phyloP scores from a whole-genome alignment of 106 monocot genomes.

The Gastrodia elata region DNA sequence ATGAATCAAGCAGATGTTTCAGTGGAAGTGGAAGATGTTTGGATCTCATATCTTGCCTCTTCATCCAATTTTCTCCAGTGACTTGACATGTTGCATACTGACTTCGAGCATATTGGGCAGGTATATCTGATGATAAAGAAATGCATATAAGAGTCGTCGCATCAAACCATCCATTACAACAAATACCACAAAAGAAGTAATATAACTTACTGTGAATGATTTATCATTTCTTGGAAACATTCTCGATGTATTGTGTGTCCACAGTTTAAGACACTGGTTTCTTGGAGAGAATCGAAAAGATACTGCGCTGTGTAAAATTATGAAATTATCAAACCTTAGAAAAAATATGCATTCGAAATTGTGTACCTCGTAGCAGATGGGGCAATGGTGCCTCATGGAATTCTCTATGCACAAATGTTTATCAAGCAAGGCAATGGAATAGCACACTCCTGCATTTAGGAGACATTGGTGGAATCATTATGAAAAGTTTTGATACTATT shows the following conservation, averaged over 20 bases:
- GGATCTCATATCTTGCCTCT: conserved; percentile 33
- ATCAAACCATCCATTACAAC: background rate
- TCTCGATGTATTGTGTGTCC: conserved; percentile 80
- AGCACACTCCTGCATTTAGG: conserved; percentile 53
- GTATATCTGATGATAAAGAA: conserved; percentile 32
- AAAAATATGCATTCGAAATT: background rate
- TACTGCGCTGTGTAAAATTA: conserved; percentile 51
- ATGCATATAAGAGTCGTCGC: no score
- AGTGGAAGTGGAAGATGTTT: background rate
- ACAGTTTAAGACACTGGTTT: conserved; percentile 68
- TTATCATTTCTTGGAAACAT: conserved; percentile 63
- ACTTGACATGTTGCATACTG: conserved; percentile 55
- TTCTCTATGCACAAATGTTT: conserved; percentile 74
- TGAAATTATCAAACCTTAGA: background rate
- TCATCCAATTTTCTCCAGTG: conserved; percentile 49
- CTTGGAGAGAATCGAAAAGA: conserved; percentile 83
- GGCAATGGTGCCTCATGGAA: conserved; percentile 74
- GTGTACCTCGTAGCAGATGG: conserved; percentile 80
- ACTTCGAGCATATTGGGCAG: conserved; percentile 74
- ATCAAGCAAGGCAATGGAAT: conserved; percentile 29
- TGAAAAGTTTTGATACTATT: background rate
- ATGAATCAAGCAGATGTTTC: background rate
- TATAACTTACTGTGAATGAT: conserved; percentile 55
- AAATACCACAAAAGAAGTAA: background rate
- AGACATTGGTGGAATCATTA: background rate